Conservation (phyloP, 768 basidiomycete genomes). For the Lanmaoa rubissima region DNA sequence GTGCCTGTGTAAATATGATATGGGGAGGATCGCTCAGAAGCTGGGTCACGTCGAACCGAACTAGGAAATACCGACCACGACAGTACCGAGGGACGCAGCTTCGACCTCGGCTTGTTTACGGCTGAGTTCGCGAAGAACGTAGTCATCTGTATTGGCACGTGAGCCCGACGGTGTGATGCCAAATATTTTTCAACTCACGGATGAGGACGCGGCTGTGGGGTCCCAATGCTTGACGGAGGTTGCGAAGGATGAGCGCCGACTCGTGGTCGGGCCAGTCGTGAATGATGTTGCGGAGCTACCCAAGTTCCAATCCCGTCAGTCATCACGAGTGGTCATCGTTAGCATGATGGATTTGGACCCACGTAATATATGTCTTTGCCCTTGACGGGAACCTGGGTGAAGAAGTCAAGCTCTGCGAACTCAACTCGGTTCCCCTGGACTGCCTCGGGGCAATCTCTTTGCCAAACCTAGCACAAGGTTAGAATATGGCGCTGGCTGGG, state of each 20-base stretch:
- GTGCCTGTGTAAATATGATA: slow-evolving; percentile 24
- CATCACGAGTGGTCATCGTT: not conserved
- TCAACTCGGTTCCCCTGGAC: slow-evolving; percentile 25
- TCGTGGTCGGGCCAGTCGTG: slow-evolving; percentile 36
- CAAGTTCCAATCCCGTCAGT: not conserved
- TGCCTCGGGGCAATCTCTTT: slow-evolving; percentile 23
- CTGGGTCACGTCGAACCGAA: not conserved
- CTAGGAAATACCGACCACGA: slow-evolving; percentile 12
- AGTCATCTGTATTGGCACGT: slow-evolving; percentile 19
- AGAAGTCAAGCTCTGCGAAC: slow-evolving; percentile 32
- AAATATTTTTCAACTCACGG: slow-evolving; percentile 19
- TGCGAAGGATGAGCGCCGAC: slow-evolving; percentile 26
- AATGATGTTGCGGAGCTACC: slow-evolving; percentile 24
- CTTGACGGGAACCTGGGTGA: slow-evolving; percentile 26
- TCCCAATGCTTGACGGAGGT: slow-evolving; percentile 30
- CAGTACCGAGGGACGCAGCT: slow-evolving; percentile 8
- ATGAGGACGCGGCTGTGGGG: slow-evolving; percentile 32
- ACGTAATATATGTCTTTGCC: slow-evolving; percentile 35
- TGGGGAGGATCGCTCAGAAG: not conserved
- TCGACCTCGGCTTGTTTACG: slow-evolving; percentile 15
- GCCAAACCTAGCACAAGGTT: slow-evolving; percentile 22
- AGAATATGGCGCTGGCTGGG: not conserved
- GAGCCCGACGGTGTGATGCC: not conserved
- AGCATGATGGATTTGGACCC: not conserved
- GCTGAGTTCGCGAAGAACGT: slow-evolving; percentile 17